Conservation (phyloP, 2,329 filamentous ascomycete genomes). For the Basipetospora chlamydospora region DNA sequence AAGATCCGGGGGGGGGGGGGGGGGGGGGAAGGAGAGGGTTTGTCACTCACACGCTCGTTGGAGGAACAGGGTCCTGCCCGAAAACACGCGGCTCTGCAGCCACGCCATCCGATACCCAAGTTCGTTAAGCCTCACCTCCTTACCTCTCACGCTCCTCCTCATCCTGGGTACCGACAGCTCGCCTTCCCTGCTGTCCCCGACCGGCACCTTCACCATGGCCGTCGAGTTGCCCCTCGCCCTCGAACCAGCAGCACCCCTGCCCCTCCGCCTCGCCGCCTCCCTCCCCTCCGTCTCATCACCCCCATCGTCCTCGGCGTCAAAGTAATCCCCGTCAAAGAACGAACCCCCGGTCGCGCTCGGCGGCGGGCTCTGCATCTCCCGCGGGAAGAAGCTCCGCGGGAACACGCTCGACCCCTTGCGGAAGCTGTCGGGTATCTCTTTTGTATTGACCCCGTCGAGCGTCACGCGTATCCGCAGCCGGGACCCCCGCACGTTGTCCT, state of each 20-base stretch:
- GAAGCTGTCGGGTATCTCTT: conserved; percentile 92
- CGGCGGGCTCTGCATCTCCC: conserved; percentile 81
- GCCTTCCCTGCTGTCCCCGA: conserved; percentile 54
- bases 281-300: conserved; percentile 36
- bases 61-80: conserved; percentile 71
- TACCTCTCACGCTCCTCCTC: conserved; percentile 52
- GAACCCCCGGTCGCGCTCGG: conserved; percentile 59
- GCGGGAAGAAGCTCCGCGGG: conserved; percentile 80
- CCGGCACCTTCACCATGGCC: conserved; percentile 44
- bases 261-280: conserved; percentile 8
- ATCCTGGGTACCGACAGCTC: conserved; percentile 65
- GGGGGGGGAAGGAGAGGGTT: background rate
- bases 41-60: conserved; percentile 71
- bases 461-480: conserved; percentile 81
- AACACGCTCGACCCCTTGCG: conserved; percentile 81
- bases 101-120: conserved; percentile 91
- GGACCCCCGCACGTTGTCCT: conserved; percentile 68
- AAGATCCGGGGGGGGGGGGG: too few relatives aligned
- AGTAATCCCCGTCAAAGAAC: conserved; percentile 61
- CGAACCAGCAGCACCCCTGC: conserved; percentile 12
- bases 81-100: conserved; percentile 87
- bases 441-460: conserved; percentile 84
- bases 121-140: conserved; percentile 86
- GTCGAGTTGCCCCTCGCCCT: conserved; percentile 19
- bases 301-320: conserved; percentile 34